Percentiles rank a stretch among this genome's conserved stretches.
Evolutionary conservation across 345 rosid species (phyloP).

Genomic region (Balakata baccata): DNA sequence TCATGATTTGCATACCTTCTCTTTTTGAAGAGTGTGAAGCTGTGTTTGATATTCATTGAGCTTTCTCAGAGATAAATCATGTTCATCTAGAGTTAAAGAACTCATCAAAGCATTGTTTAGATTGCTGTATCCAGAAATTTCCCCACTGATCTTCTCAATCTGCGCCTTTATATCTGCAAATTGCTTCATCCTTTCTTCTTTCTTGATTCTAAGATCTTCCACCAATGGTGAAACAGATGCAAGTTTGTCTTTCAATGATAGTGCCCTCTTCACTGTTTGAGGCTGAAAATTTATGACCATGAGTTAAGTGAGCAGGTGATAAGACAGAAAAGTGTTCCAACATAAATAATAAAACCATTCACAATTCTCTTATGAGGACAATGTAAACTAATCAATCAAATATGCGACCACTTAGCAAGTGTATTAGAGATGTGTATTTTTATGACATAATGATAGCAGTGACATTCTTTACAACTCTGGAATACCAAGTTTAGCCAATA

Average conservation of each 20-base stretch:
- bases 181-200: constrained; percentile 75
- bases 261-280: constrained; percentile 48
- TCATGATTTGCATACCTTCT: constrained; percentile 54
- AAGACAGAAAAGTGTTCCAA: neutral
- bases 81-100: constrained; percentile 58
- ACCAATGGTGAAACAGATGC: constrained; percentile 70
- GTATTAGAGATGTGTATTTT: neutral
- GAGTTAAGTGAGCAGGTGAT: neutral
- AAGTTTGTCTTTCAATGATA: constrained; percentile 73
- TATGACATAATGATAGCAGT: neutral
- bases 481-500: neutral
- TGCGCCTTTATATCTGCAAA: constrained; percentile 68
- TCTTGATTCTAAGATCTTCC: constrained; percentile 70
- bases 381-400: neutral
- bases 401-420: neutral
- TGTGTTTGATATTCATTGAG: constrained; percentile 76
- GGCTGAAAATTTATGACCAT: constrained; percentile 36
- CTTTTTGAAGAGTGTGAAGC: constrained; percentile 76
- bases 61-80: constrained; percentile 77
- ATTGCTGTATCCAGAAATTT: constrained; percentile 66
- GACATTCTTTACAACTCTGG: neutral
- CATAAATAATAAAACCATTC: neutral
- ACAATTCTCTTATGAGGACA: neutral
- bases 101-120: constrained; percentile 34
- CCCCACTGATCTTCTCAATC: constrained; percentile 76